Evolutionary conservation across 2,329 filamentous ascomycete genomes (phyloP).

Genomic region (Nectriaceae sp.): DNA sequence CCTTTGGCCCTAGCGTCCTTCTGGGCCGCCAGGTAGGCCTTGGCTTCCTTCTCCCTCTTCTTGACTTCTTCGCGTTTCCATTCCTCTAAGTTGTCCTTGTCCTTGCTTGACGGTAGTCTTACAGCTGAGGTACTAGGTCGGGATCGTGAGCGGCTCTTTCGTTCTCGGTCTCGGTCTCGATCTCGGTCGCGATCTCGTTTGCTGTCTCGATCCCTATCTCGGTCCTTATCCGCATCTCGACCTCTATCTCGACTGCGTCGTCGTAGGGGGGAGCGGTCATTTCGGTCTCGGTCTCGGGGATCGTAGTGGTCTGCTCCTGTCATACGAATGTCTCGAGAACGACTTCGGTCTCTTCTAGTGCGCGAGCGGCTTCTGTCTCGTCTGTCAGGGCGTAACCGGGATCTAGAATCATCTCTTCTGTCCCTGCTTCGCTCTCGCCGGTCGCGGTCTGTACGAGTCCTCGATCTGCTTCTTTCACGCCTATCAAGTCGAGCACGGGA

Average conservation of each 20-base stretch:
- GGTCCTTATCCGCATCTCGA: conserved; percentile 41
- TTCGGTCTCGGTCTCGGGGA: conserved; percentile 33
- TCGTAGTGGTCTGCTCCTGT: conserved; percentile 34
- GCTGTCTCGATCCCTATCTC: conserved; percentile 26
- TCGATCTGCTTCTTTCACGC: conserved; percentile 37
- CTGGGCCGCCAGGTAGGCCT: conserved; percentile 63
- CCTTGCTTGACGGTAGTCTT: conserved; percentile 42
- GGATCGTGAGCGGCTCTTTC: conserved; percentile 48
- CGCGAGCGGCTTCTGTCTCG: conserved; percentile 36
- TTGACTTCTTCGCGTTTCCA: conserved; percentile 64
- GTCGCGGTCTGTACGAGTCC: conserved; percentile 22
- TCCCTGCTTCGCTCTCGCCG: conserved; percentile 33
- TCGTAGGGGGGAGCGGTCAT: conserved; percentile 27
- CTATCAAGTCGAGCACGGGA: conserved; percentile 34
- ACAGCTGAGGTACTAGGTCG: conserved; percentile 37
- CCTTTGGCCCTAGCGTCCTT: conserved; percentile 62
- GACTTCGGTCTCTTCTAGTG: conserved; percentile 31
- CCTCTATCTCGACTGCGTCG: conserved; percentile 37
- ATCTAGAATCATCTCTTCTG: conserved; percentile 30
- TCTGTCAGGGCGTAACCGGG: conserved; percentile 29
- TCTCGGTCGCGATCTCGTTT: conserved; percentile 33
- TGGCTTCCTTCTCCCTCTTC: conserved; percentile 64
- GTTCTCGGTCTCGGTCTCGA: conserved; percentile 37
- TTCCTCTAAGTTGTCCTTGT: conserved; percentile 52
- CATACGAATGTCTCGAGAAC: conserved; percentile 28